Evolutionary conservation across 306 rosid genomes (phyloP).

Genomic region (Ormosia semicastrata): DNA sequence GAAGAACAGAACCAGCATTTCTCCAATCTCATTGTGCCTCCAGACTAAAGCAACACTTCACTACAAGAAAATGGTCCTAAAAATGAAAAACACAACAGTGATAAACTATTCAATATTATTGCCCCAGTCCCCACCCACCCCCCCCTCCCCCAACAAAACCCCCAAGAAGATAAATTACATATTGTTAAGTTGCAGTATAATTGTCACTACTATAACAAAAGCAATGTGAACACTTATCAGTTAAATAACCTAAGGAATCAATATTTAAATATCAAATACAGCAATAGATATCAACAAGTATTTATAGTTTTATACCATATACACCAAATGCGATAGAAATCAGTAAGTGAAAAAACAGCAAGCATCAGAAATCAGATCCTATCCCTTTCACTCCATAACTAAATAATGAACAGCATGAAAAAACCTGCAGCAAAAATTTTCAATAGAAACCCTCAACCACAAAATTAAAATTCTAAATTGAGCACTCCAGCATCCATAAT

Average conservation of each 20-base stretch:
- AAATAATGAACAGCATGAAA: no score
- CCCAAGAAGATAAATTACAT: no score
- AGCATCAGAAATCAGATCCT: no score
- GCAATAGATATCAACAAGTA: background rate
- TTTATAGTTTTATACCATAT: no score
- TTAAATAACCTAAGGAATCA: background rate
- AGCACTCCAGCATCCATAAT: no score
- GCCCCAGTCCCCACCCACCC: background rate
- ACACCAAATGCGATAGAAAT: no score
- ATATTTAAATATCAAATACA: background rate
- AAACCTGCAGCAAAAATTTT: background rate
- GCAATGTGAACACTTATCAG: background rate
- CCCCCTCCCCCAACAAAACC: no score
- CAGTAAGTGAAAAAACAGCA: no score
- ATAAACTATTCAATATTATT: background rate
- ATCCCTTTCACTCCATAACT: no score
- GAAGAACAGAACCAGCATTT: slow-evolving; percentile 82
- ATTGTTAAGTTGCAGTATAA: background rate
- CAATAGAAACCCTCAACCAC: no score
- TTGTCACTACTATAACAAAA: background rate
- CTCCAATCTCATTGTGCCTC: slow-evolving; percentile 60
- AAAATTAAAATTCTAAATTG: no score
- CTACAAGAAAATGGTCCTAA: background rate
- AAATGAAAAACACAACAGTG: background rate
- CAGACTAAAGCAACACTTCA: background rate